These are phyloP conservation scores for Podaxis sp. DNA, from an alignment of 768 basidiomycete species.

Conservation along the genomic window DNA sequence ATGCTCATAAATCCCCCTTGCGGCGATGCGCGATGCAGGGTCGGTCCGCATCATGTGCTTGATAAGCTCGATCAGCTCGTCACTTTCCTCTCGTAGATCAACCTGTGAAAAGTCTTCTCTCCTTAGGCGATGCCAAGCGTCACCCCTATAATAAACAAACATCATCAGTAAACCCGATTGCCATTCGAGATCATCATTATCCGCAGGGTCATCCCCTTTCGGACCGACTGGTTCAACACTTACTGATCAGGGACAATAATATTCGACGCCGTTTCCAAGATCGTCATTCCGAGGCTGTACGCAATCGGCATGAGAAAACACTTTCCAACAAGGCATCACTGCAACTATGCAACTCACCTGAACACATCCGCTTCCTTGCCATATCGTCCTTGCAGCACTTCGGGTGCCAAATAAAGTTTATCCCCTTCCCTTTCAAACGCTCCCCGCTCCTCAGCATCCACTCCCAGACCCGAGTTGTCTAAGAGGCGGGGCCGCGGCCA, in stretches of 20 bases:
- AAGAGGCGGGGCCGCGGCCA: conserved; percentile 65
- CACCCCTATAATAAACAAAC: conserved; percentile 58
- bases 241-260: conserved; percentile 96
- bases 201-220: conserved; percentile 13
- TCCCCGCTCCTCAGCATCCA: conserved; percentile 30
- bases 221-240: conserved; percentile 36
- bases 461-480: conserved; percentile 11
- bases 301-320: conserved; percentile 40
- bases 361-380: conserved; percentile 96
- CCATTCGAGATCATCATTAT: conserved; percentile 15
- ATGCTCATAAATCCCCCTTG: conserved; percentile 58
- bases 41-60: conserved; percentile 77
- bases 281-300: conserved; percentile 87
- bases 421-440: conserved; percentile 96
- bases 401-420: conserved; percentile 94
- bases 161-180: conserved; percentile 27
- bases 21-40: conserved; percentile 56
- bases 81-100: conserved; percentile 62
- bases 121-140: conserved; percentile 91
- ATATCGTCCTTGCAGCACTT: conserved; percentile 90
- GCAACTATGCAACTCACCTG: conserved; percentile 63
- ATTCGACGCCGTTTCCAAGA: conserved; percentile 94
- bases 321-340: conserved; percentile 23
- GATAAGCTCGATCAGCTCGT: conserved; percentile 67
- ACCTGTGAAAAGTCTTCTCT: conserved; percentile 90